Base-by-base conservation (phyloP, 2,329 filamentous ascomycete species). In the Stromatinia cepivora region DNA sequence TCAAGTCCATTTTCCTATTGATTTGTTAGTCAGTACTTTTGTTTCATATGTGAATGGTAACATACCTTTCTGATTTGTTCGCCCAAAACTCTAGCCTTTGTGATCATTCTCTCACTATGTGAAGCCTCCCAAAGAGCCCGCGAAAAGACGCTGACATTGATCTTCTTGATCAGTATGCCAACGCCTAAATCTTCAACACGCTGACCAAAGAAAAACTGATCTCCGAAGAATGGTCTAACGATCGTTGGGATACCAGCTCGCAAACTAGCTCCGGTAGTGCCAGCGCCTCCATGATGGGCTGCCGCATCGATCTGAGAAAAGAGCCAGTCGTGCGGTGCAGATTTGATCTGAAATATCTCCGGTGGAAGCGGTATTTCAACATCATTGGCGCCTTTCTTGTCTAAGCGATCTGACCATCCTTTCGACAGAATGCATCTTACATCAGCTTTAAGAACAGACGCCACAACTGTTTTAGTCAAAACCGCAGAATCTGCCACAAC, bases 391-490 rank as follows among this genome's bases (percentile, higher is more conserved):
- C 84, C 80, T 66, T 88, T 85, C 70, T 85, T 86, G 25, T 86
- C 85, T 34, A 92, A 82, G 34, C 94, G 90, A 78, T 98, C 94
- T 2, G 93, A 97, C 95, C 95, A 99, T 42, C 95, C 95, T 79
- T 98, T 98, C 57, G 93, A 97, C 13, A 99, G 82, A 71, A 99
- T 93, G 79, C 95, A 98, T 71, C 94, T 90, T 7, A 99, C 93
- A 75, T 97, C 95, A 2, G 95, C 93, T 79, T 94, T 96, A 62
- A 90, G 81, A 0, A 99, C 94, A 0, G 93, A 94, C 71, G 97
- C 92, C 52, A 98, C 90, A 8, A 99, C 92, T n/a, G 94, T 94
- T 75, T 91, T 88, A 9, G 94, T 98, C 82, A 99, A 87, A 73
- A 92, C 92, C 69, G 87, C 89, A 4, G 94, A 93, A 77, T 99